These are phyloP conservation scores for Lodderomyces orthopsilosis DNA, from an alignment of 1,139 yeast genomes.

Conservation along the genomic window DNA sequence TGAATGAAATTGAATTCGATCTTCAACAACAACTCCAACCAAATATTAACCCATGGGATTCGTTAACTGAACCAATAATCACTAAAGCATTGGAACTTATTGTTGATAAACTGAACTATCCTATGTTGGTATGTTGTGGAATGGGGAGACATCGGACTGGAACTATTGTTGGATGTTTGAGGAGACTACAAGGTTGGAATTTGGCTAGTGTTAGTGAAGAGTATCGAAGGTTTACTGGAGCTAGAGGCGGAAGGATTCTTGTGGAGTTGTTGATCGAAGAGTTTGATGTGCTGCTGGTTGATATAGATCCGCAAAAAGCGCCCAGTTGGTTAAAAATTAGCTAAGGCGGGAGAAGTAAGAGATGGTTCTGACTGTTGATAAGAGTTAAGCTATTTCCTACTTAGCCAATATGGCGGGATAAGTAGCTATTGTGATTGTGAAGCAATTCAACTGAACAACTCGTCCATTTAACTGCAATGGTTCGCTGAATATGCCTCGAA, in stretches of 20 bases:
- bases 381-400: too few relatives aligned
- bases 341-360: not conserved
- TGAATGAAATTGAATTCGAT: conserved; percentile 44
- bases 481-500: too few relatives aligned
- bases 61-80: conserved; percentile 81
- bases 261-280: conserved; percentile 90
- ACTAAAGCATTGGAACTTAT: conserved; percentile 75
- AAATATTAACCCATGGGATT: conserved; percentile 81
- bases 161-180: conserved; percentile 87
- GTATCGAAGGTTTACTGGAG: conserved; percentile 88
- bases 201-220: conserved; percentile 91
- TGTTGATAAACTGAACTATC: conserved; percentile 69
- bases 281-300: conserved; percentile 58
- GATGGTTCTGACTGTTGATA: too few relatives aligned
- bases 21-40: not conserved
- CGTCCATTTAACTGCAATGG: too few relatives aligned
- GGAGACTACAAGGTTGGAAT: conserved; percentile 94
- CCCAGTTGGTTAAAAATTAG: conserved; percentile 15
- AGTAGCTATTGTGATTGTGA: too few relatives aligned
- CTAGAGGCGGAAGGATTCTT: conserved; percentile 85
- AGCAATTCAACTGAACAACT: too few relatives aligned
- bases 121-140: conserved; percentile 88
- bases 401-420: too few relatives aligned
- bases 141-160: conserved; percentile 98
- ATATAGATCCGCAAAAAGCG: conserved; percentile 32